phyloP scores from a whole-genome alignment of 176 grass and related monocot species.

The Otatea glauca region DNA sequence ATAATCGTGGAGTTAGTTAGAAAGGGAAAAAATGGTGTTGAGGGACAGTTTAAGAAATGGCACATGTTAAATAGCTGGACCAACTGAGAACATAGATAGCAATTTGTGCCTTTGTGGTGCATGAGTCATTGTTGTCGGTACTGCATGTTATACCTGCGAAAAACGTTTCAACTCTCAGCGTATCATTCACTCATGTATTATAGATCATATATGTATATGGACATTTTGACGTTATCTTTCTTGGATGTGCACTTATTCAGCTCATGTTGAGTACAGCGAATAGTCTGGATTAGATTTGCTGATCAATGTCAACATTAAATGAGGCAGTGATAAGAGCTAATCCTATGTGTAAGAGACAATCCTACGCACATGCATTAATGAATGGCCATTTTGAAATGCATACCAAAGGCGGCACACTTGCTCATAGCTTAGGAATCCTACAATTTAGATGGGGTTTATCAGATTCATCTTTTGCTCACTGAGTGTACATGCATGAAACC shows the following conservation, averaged over 20 bases:
- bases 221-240: constrained; percentile 19
- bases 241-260: constrained; percentile 11
- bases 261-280: background rate
- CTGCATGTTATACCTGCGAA: constrained; percentile 11
- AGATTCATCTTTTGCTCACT: constrained; percentile 13
- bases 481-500: background rate
- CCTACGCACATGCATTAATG: background rate
- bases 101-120: background rate
- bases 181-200: background rate
- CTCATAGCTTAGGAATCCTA: background rate
- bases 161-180: background rate
- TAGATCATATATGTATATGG: background rate
- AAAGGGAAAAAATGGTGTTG: background rate
- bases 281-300: constrained; percentile 16
- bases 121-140: background rate
- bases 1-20: background rate
- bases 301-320: constrained; percentile 3
- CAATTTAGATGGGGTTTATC: background rate
- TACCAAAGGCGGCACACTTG: background rate
- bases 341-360: background rate
- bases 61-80: background rate
- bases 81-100: constrained; percentile 4
- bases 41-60: background rate
- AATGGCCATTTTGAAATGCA: background rate
- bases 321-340: background rate